phyloP scores from a whole-genome alignment of 1,284 basidiomycete species.

The Phellopilus nigrolimitatus region DNA sequence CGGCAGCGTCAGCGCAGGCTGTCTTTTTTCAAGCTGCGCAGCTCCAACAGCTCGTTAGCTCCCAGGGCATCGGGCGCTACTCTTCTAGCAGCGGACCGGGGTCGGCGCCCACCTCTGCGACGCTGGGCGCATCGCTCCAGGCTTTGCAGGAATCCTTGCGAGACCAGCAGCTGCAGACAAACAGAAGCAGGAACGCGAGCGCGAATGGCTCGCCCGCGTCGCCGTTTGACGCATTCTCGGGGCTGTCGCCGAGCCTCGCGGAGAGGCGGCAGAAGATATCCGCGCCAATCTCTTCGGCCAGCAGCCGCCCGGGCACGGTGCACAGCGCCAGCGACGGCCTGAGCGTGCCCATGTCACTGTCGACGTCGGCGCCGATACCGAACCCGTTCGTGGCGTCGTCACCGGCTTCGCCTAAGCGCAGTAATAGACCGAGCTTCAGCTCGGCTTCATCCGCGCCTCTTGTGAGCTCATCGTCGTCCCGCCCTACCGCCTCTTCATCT shows the following conservation, averaged over 20 bases:
- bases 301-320: no score
- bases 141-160: slow-evolving; percentile 1
- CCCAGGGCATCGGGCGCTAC: not conserved
- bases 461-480: not conserved
- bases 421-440: not conserved
- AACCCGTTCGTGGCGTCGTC: not conserved
- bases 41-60: slow-evolving; percentile 14
- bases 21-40: slow-evolving; percentile 10
- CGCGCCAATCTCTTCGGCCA: slow-evolving; percentile 7
- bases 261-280: slow-evolving; percentile 10
- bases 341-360: not conserved
- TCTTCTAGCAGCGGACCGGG: no score
- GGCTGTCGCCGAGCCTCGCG: slow-evolving; percentile 1
- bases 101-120: no score
- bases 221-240: not conserved
- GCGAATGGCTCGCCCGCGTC: slow-evolving; percentile 1
- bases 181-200: not conserved
- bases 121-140: not conserved
- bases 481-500: not conserved
- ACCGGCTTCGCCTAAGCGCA: not conserved
- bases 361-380: no score
- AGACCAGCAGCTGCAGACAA: not conserved
- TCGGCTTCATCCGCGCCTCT: not conserved
- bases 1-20: slow-evolving; percentile 5
- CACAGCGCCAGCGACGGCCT: not conserved